phyloP scores from a whole-genome alignment of 2,329 filamentous ascomycete genomes.

The Calonectria crousiana region DNA sequence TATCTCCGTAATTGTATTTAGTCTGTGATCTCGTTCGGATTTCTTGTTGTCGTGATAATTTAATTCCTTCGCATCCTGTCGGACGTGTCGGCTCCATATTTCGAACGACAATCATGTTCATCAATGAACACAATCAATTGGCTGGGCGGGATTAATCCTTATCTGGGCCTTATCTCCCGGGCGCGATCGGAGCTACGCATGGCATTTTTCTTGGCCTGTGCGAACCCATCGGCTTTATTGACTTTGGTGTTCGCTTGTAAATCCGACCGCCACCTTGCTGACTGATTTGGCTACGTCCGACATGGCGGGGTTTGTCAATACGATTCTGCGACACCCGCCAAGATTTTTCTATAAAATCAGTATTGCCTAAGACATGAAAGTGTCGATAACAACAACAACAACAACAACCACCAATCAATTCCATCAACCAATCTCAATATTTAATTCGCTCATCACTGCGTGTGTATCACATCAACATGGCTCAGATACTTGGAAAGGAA shows the following conservation, averaged over 20 bases:
- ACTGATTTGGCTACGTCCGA: background rate
- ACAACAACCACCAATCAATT: background rate
- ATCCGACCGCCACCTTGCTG: background rate
- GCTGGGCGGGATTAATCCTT: background rate
- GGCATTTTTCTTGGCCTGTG: background rate
- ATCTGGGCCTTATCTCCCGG: background rate
- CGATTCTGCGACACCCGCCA: background rate
- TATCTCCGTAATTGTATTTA: background rate
- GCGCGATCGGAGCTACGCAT: background rate
- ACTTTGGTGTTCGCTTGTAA: background rate
- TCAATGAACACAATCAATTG: background rate
- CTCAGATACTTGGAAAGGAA: conserved; percentile 54
- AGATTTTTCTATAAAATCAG: background rate
- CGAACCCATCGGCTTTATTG: background rate
- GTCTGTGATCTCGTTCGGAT: background rate
- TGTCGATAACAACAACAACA: background rate
- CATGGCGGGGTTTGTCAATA: background rate
- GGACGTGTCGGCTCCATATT: background rate
- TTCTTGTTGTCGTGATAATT: background rate
- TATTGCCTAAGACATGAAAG: background rate
- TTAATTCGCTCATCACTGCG: background rate
- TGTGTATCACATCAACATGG: conserved; percentile 25
- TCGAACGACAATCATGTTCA: background rate
- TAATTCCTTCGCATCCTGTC: background rate
- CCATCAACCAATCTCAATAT: background rate